phyloP scores from a whole-genome alignment of 2,329 filamentous ascomycete species.

The Calonectria honghensis region DNA sequence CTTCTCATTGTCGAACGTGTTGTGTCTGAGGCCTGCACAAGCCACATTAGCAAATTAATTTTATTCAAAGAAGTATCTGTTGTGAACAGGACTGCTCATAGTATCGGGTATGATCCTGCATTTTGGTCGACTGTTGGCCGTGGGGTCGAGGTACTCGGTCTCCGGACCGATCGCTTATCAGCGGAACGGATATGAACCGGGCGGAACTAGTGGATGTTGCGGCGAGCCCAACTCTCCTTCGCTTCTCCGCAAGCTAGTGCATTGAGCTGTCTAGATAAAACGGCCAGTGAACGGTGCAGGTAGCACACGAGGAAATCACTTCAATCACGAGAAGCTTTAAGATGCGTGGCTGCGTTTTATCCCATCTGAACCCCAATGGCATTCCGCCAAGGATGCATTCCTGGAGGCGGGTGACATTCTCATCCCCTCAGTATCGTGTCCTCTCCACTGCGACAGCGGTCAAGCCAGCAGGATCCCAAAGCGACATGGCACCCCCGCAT shows the following conservation, averaged over 20 bases:
- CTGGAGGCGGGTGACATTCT: background rate
- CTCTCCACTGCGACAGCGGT: background rate
- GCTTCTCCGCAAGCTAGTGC: background rate
- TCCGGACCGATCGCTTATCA: constrained; percentile 21
- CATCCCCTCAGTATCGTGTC: background rate
- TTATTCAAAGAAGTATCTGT: background rate
- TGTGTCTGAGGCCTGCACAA: background rate
- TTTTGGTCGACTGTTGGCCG: background rate
- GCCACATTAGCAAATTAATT: background rate
- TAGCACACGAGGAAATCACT: background rate
- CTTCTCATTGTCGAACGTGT: background rate
- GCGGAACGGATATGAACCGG: constrained; percentile 21
- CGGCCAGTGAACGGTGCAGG: too few species aligned
- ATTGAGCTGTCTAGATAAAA: background rate
- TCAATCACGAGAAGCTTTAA: background rate
- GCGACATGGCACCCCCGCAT: constrained; percentile 67
- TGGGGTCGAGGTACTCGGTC: constrained; percentile 16
- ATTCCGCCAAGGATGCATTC: background rate
- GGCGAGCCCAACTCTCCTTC: background rate
- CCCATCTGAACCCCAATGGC: background rate
- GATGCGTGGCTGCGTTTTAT: background rate
- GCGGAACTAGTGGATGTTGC: constrained; percentile 5
- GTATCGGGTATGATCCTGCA: background rate
- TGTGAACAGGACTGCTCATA: background rate
- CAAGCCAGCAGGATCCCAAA: constrained; percentile 9